Evolutionary conservation across 1,284 basidiomycete species (phyloP).

Genomic region (Fistulinella cinereoalba): DNA sequence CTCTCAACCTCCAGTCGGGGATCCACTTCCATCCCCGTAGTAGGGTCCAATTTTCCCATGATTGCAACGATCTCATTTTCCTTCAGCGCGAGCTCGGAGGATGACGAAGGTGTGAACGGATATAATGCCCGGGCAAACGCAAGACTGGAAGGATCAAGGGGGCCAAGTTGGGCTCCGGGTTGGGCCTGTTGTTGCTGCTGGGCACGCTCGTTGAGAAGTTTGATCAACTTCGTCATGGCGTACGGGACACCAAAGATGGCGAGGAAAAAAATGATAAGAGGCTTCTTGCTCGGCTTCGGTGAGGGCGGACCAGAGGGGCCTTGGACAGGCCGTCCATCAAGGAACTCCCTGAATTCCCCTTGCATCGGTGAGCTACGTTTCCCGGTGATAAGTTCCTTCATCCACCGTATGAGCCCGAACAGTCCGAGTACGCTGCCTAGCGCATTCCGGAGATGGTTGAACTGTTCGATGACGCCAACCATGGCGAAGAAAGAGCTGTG

Average conservation of each 20-base stretch:
- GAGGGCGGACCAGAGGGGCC: constrained; percentile 45
- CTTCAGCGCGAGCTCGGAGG: constrained; percentile 79
- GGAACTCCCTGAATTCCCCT: constrained; percentile 67
- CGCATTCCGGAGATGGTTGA: constrained; percentile 87
- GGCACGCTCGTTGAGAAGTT: constrained; percentile 22
- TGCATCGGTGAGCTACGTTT: constrained; percentile 39
- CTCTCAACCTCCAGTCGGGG: constrained; percentile 44
- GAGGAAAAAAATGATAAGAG: constrained; percentile 45
- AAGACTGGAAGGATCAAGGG: constrained; percentile 63
- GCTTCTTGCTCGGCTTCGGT: constrained; percentile 79
- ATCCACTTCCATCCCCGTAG: constrained; percentile 66
- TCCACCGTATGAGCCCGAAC: constrained; percentile 85
- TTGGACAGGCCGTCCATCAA: constrained; percentile 50
- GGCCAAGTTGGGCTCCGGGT: constrained; percentile 45
- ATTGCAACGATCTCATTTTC: constrained; percentile 43
- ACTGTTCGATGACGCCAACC: constrained; percentile 97
- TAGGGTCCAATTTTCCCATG: constrained; percentile 76
- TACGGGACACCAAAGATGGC: constrained; percentile 86
- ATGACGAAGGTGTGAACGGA: constrained; percentile 73
- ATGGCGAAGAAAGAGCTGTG: constrained; percentile 99
- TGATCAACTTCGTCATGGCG: constrained; percentile 89
- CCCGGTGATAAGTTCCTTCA: constrained; percentile 67
- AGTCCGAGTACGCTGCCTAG: constrained; percentile 46
- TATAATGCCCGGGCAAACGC: constrained; percentile 33
- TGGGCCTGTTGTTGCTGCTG: constrained; percentile 26